Percentiles rank a stretch among this genome's conserved stretches.
phyloP scores from a whole-genome alignment of 2,329 filamentous ascomycete genomes.

The Colletotrichum lentis region DNA sequence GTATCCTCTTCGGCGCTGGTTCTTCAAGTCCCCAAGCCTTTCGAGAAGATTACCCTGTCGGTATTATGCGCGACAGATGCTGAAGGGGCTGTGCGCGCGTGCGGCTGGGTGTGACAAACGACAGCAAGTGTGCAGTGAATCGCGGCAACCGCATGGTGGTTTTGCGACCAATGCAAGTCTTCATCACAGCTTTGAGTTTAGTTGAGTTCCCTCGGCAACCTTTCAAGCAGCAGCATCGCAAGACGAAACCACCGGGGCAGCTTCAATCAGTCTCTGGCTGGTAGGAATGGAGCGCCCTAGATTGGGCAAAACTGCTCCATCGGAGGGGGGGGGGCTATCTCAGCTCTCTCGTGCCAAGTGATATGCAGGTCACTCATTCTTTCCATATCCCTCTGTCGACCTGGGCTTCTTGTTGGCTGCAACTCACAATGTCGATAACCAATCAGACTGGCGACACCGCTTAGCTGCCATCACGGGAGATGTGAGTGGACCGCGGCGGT shows the following conservation, averaged over 20 bases:
- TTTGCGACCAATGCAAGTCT: conserved; percentile 25
- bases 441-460: conserved; percentile 27
- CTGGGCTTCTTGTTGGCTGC: conserved; percentile 30
- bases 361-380: conserved; percentile 24
- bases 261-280: conserved; percentile 10
- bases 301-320: conserved; percentile 19
- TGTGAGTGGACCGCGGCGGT: conserved; percentile 33
- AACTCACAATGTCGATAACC: conserved; percentile 14
- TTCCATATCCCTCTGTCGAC: conserved; percentile 12
- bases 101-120: conserved; percentile 30
- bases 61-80: conserved; percentile 21
- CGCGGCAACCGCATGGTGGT: conserved; percentile 36
- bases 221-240: conserved; percentile 12
- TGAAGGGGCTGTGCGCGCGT: conserved; percentile 31
- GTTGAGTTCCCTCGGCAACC: background rate
- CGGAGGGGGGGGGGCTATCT: background rate
- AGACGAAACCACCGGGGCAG: conserved; percentile 20
- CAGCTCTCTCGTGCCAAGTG: conserved; percentile 32
- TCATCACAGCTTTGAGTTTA: conserved; percentile 20
- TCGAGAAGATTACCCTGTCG: conserved; percentile 7
- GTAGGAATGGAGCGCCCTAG: conserved; percentile 20
- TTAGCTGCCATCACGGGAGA: conserved; percentile 25
- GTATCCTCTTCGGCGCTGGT: conserved; percentile 3
- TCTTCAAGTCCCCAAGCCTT: background rate
- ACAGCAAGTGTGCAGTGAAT: conserved; percentile 36